Evolutionary conservation across 164 flowering plant species (phyloP).

Genomic region (Macadamia tetraphylla): DNA sequence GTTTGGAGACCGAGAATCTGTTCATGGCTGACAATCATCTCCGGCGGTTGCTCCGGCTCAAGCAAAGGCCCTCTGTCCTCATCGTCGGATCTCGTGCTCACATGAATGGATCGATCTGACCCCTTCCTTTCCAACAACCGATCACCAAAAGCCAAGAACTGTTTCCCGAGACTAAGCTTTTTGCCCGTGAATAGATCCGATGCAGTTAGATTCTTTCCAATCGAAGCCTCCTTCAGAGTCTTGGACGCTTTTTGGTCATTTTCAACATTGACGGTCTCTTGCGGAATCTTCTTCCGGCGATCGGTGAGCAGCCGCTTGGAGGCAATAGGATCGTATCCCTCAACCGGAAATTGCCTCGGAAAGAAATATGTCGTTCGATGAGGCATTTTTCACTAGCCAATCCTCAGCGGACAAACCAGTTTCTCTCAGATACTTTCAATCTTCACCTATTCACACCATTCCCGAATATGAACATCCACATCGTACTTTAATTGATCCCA

Average conservation of each 20-base stretch:
- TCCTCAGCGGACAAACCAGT: conserved; percentile 8
- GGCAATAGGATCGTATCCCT: conserved; percentile 24
- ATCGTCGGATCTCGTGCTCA: conserved; percentile 21
- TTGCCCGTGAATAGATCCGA: conserved; percentile 43
- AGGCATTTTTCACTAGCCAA: conserved; percentile 50
- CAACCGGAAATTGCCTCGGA: conserved; percentile 66
- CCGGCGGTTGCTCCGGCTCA: conserved; percentile 16
- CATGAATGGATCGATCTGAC: conserved; percentile 21
- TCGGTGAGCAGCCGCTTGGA: conserved; percentile 19
- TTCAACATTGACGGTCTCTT: conserved; percentile 20
- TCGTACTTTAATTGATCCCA: neutral
- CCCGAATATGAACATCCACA: conserved; percentile 1
- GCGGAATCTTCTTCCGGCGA: conserved; percentile 53
- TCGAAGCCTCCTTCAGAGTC: neutral
- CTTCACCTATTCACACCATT: neutral
- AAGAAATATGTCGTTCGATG: conserved; percentile 72
- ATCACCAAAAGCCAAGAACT: conserved; percentile 35
- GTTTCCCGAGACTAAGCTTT: conserved; percentile 27
- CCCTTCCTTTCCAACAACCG: conserved; percentile 38
- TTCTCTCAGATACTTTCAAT: neutral
- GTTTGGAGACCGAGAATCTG: conserved; percentile 31
- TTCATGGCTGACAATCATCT: conserved; percentile 17
- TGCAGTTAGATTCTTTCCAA: conserved; percentile 11
- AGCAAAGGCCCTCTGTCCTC: conserved; percentile 31
- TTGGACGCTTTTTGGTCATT: conserved; percentile 18